Evolutionary conservation across 805 yeast genomes (phyloP).

Genomic region (Spathaspora hagerdaliae): DNA sequence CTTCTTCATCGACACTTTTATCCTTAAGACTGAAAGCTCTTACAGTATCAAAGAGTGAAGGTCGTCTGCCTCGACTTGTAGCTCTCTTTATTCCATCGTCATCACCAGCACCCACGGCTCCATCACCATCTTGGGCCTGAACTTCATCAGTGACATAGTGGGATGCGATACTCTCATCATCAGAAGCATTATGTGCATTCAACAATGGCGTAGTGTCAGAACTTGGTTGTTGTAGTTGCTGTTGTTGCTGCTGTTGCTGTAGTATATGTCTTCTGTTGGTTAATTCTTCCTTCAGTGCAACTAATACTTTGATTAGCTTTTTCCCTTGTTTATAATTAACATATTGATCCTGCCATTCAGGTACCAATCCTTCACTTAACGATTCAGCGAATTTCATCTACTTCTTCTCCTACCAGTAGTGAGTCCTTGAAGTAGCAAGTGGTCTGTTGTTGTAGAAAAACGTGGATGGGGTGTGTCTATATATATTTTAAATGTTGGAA

Average conservation of each 20-base stretch:
- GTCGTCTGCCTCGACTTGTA: conserved; percentile 1
- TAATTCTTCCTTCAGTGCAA: not conserved
- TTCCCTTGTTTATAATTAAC: conserved; percentile 66
- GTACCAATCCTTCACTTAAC: conserved; percentile 64
- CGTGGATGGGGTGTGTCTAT: not conserved
- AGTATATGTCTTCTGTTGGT: not conserved
- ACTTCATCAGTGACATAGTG: not conserved
- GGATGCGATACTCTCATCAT: conserved; percentile 4
- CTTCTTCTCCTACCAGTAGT: not conserved
- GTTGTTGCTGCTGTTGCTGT: not conserved
- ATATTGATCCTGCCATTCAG: conserved; percentile 86
- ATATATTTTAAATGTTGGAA: not conserved
- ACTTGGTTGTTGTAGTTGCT: not conserved
- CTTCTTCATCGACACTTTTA: conserved; percentile 15
- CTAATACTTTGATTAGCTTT: conserved; percentile 40
- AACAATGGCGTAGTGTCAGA: conserved; percentile 27
- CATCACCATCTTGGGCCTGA: not conserved
- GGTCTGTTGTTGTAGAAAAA: too few species aligned
- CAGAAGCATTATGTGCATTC: not conserved
- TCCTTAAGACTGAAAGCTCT: conserved; percentile 15
- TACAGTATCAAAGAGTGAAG: conserved; percentile 20
- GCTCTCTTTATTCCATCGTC: not conserved
- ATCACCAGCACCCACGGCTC: not conserved
- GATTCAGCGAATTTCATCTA: conserved; percentile 69
- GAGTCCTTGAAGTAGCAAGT: not conserved